Percentiles rank a stretch among this genome's conserved stretches.
These are phyloP conservation scores for rapeseed (Brassica napus) DNA, from an alignment of 345 rosid genomes.

Conservation along the genomic window DNA sequence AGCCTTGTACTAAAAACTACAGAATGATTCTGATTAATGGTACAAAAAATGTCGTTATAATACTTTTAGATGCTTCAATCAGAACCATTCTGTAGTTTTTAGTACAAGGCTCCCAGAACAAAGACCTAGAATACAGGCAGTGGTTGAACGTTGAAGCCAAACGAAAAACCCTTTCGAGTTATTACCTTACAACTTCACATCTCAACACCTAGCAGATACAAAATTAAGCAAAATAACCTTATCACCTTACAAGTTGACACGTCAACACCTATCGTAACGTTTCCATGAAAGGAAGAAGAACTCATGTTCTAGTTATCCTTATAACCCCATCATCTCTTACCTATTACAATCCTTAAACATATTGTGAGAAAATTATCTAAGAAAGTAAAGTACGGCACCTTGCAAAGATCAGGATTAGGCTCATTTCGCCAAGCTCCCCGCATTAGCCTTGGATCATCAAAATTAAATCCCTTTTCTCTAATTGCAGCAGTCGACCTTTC, in stretches of 20 bases:
- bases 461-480: constrained; percentile 93
- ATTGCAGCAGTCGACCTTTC: constrained; percentile 49
- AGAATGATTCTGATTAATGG: neutral
- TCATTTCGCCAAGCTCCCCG: constrained; percentile 99
- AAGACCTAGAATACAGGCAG: neutral
- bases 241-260: constrained; percentile 3
- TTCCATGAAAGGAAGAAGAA: neutral
- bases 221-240: neutral
- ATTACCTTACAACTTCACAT: constrained; percentile 10
- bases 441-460: constrained; percentile 89
- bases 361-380: neutral
- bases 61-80: neutral
- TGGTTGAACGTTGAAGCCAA: constrained; percentile 2
- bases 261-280: constrained; percentile 4
- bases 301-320: constrained; percentile 5
- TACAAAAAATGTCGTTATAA: neutral
- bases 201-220: constrained; percentile 1
- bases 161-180: neutral
- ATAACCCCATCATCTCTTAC: constrained; percentile 8
- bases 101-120: constrained; percentile 19
- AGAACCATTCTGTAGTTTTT: constrained; percentile 3
- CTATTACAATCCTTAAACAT: constrained; percentile 13
- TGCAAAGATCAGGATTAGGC: constrained; percentile 86
- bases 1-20: constrained; percentile 17
- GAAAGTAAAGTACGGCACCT: constrained; percentile 54